A percentile compares a stretch with the other conserved stretches of the same genome.
phyloP scores from a whole-genome alignment of 257 asterid species.

The Paulownia fortunei region DNA sequence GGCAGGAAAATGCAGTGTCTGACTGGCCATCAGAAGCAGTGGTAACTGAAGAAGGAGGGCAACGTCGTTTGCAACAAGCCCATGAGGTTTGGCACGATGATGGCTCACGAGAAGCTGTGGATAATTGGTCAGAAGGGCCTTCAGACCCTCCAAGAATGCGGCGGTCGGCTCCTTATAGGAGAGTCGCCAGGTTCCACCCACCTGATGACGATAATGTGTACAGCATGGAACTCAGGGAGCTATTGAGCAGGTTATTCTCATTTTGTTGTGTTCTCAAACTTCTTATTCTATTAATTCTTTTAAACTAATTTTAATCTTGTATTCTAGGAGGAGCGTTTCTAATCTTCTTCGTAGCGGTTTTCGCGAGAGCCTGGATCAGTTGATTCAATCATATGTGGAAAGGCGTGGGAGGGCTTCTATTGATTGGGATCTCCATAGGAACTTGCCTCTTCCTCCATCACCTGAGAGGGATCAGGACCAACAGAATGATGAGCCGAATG shows the following conservation, averaged over 20 bases:
- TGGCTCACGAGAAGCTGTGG: slow-evolving; percentile 68
- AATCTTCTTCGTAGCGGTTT: slow-evolving; percentile 95
- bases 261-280: slow-evolving; percentile 14
- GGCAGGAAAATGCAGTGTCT: slow-evolving; percentile 53
- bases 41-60: slow-evolving; percentile 51
- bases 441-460: slow-evolving; percentile 76
- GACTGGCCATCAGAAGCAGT: slow-evolving; percentile 57
- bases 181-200: slow-evolving; percentile 79
- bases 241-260: slow-evolving; percentile 76
- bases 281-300: background rate
- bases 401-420: slow-evolving; percentile 79
- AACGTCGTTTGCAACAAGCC: slow-evolving; percentile 48
- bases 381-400: slow-evolving; percentile 88
- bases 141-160: slow-evolving; percentile 81
- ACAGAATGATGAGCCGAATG: slow-evolving; percentile 61
- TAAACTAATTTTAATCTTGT: slow-evolving; percentile 22
- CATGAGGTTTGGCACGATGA: slow-evolving; percentile 62
- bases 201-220: slow-evolving; percentile 94
- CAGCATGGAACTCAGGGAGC: slow-evolving; percentile 98
- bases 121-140: slow-evolving; percentile 78
- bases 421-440: slow-evolving; percentile 89
- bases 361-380: slow-evolving; percentile 92
- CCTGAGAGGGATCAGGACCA: slow-evolving; percentile 66
- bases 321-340: slow-evolving; percentile 94
- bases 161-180: slow-evolving; percentile 55